These are phyloP conservation scores for Colletotrichum euphorbiae DNA, from an alignment of 2,329 filamentous ascomycete species.

Conservation along the genomic window DNA sequence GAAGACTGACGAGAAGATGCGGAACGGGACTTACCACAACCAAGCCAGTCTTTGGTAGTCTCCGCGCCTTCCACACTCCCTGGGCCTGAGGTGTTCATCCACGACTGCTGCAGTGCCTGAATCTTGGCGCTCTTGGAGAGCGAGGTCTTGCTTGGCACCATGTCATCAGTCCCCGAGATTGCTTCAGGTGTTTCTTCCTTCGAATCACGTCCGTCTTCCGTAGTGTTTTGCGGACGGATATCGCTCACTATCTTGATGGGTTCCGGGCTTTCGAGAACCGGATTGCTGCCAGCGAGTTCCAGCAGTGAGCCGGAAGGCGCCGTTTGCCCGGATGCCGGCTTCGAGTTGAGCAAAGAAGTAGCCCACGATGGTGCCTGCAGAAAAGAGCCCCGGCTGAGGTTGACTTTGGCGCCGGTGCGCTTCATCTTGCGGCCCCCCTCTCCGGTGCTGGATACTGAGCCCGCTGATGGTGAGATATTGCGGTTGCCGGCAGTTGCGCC, in stretches of 20 bases:
- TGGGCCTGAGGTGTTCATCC: slow-evolving; percentile 43
- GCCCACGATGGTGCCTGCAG: slow-evolving; percentile 27
- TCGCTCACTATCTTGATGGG: slow-evolving; percentile 44
- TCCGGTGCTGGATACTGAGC: slow-evolving; percentile 18
- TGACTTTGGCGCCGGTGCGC: slow-evolving; percentile 23
- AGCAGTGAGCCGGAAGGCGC: neutral
- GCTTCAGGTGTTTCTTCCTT: neutral
- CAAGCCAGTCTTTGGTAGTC: neutral
- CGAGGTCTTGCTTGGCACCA: slow-evolving; percentile 13
- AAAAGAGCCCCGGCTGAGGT: slow-evolving; percentile 7
- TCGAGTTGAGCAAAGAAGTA: slow-evolving; percentile 13
- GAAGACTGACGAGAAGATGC: neutral
- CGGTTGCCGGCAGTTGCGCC: neutral
- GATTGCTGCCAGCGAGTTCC: neutral
- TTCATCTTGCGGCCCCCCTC: slow-evolving; percentile 29
- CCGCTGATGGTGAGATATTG: slow-evolving; percentile 15
- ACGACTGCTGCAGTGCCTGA: slow-evolving; percentile 46
- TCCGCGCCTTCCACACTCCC: neutral
- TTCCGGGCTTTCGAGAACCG: slow-evolving; percentile 6
- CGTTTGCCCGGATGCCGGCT: neutral
- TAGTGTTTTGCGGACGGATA: slow-evolving; percentile 12
- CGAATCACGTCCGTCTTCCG: neutral
- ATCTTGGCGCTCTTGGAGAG: slow-evolving; percentile 42
- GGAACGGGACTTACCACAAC: neutral
- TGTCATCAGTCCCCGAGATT: neutral